phyloP scores from a whole-genome alignment of 208 protist genomes.

The Blastocrithidia nonstop region DNA sequence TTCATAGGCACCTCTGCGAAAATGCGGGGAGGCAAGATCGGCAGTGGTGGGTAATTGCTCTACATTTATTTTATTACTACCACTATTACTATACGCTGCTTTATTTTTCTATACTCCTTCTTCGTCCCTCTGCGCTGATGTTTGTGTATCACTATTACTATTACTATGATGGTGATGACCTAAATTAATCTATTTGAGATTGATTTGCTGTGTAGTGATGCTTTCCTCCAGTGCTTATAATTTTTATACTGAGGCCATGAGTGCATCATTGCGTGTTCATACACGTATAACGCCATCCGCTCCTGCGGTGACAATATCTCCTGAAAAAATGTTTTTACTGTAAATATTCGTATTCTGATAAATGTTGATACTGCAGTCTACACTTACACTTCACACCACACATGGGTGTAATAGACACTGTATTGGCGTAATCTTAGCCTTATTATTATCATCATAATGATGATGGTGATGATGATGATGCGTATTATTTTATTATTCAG shows the following conservation, averaged over 20 bases:
- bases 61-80: too few relatives aligned
- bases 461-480: not conserved
- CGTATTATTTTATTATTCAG: too few relatives aligned
- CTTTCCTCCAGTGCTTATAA: conserved; percentile 26
- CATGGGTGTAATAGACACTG: conserved; percentile 80
- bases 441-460: not conserved
- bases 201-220: conserved; percentile 38
- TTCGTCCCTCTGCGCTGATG: conserved; percentile 9
- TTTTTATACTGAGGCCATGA: conserved; percentile 50
- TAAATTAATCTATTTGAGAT: conserved; percentile 20
- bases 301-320: conserved; percentile 67
- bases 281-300: conserved; percentile 79
- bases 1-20: conserved; percentile 15
- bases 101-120: conserved; percentile 1
- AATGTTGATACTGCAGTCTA: conserved; percentile 3
- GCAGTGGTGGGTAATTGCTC: too few relatives aligned
- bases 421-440: conserved; percentile 8
- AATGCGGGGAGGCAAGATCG: conserved; percentile 31
- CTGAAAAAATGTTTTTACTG: conserved; percentile 2
- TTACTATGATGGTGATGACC: not conserved
- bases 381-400: conserved; percentile 80
- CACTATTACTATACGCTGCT: conserved; percentile 7
- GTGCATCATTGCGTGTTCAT: conserved; percentile 47
- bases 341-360: not conserved
- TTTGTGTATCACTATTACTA: conserved; percentile 12